These are phyloP conservation scores for Exidia glandulosa DNA, from an alignment of 768 basidiomycete species.

Conservation along the genomic window DNA sequence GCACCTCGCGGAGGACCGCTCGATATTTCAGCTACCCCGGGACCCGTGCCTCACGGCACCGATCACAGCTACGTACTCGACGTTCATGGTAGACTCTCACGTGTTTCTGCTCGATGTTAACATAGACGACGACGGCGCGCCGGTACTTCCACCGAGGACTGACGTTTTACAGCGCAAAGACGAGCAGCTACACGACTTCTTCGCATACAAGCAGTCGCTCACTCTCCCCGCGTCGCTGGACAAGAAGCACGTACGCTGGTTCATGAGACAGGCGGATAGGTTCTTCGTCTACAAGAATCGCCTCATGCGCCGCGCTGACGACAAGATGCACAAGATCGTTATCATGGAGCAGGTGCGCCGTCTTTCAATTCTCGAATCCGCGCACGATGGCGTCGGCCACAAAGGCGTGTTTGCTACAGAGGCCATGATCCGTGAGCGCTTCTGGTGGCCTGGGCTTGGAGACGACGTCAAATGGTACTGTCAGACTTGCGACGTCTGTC, in stretches of 20 bases:
- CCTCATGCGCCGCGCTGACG: conserved; percentile 11
- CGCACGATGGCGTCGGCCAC: conserved; percentile 21
- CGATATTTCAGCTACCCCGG: not conserved
- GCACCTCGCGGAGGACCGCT: not conserved
- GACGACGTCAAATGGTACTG: conserved; percentile 12
- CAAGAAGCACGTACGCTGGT: conserved; percentile 4
- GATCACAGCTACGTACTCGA: too few relatives aligned
- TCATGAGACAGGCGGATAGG: conserved; percentile 2
- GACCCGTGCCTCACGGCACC: not conserved
- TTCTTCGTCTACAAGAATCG: conserved; percentile 13
- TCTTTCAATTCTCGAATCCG: conserved; percentile 12
- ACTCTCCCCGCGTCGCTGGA: not conserved
- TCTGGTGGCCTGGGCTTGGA: conserved; percentile 17
- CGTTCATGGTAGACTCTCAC: too few relatives aligned
- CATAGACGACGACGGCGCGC: not conserved
- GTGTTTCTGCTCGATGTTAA: not conserved
- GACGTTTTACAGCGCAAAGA: not conserved
- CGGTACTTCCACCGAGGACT: not conserved
- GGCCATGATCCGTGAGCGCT: conserved; percentile 5
- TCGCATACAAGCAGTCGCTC: not conserved
- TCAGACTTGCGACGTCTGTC: conserved; percentile 28
- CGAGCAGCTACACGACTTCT: conserved; percentile 13
- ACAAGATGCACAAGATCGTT: conserved; percentile 14
- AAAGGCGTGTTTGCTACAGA: conserved; percentile 9
- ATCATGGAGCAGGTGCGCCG: conserved; percentile 7